Evolutionary conservation across 2,329 filamentous ascomycete species (phyloP).

Genomic region (Fusarium concolor): DNA sequence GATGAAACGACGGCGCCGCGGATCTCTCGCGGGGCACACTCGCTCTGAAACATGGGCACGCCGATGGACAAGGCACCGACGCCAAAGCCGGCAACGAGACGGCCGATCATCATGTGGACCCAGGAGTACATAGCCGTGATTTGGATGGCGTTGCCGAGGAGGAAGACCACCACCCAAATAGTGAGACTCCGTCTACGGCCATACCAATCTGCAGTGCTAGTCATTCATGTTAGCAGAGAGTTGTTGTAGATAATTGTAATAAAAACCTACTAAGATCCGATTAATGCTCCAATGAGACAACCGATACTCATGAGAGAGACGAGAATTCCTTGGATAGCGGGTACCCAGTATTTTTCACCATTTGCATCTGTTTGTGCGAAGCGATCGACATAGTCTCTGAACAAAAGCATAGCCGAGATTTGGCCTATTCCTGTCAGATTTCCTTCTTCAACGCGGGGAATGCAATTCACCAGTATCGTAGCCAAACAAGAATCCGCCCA

Average conservation of each 20-base stretch:
- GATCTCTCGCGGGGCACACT: slow-evolving; percentile 71
- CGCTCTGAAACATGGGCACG: slow-evolving; percentile 75
- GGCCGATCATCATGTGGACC: slow-evolving; percentile 74
- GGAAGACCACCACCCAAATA: slow-evolving; percentile 67
- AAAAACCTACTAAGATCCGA: slow-evolving; percentile 60
- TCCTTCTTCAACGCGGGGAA: background rate
- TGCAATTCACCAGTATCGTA: slow-evolving; percentile 69
- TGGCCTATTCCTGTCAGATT: slow-evolving; percentile 54
- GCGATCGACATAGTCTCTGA: slow-evolving; percentile 64
- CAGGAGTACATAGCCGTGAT: slow-evolving; percentile 68
- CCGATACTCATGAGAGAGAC: slow-evolving; percentile 69
- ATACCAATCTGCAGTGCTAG: slow-evolving; percentile 64
- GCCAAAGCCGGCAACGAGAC: slow-evolving; percentile 74
- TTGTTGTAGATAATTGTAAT: slow-evolving; percentile 40
- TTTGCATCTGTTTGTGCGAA: slow-evolving; percentile 65
- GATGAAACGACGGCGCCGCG: slow-evolving; percentile 72
- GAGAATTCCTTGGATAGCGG: slow-evolving; percentile 62
- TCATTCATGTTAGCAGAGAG: slow-evolving; percentile 2
- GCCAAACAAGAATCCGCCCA: slow-evolving; percentile 72
- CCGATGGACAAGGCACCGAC: slow-evolving; percentile 74
- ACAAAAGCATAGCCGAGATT: slow-evolving; percentile 63
- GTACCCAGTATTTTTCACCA: slow-evolving; percentile 55
- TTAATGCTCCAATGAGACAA: slow-evolving; percentile 65
- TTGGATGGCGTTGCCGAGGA: slow-evolving; percentile 73
- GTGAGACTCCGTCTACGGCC: slow-evolving; percentile 68